Evolutionary conservation across 2,329 filamentous ascomycete species (phyloP), one percentile per base, ranked within the genome.

Genomic region (Ophiostoma montium): DNA sequence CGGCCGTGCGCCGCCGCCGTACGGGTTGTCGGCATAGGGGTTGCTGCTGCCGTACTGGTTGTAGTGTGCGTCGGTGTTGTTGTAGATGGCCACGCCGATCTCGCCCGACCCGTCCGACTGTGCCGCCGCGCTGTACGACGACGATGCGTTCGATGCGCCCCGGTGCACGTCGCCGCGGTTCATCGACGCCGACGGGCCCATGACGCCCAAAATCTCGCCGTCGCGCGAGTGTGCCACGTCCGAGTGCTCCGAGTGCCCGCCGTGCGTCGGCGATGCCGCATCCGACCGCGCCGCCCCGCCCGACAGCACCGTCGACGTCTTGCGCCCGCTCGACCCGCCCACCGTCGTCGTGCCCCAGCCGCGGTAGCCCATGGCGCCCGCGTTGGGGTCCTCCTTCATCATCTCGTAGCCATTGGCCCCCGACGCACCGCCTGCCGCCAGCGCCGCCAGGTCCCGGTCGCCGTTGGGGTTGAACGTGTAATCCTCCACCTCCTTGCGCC

Each of bases 391-490:
- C 60, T 95, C 86, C 51, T 78, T 75, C 82, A 89, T 88, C 62
- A 90, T 80, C 57, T 80, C 80, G 38, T 74, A 68, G 48, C 74
- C 74, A 48, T 75, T 77, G 6, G 59, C 60, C 18, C 65, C 64
- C 33, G 62, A 62, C 35, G 64, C 62, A 12, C 66, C 70, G 12
- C 48, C 51, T 0, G 50, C 58, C 9, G 56, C 58, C 49, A 75
- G 63, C 11, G 68, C 68, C 7, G 68, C 75, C 12, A 95, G 71
- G 1, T 84, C 87, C 1, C 89, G 87, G 61, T 95, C 89, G 52
- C 88, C 82, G 66, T 96, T 96, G n/a, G 92, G 92, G 64, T 96
- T 96, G 71, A 89, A 96, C 31, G 85, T 83, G 63, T 96, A 96
- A 62, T 96, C 92, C 63, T 96, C 90, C 11, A 95, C 88, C 66